Base-by-base conservation (phyloP, 805 yeast species). In the Barnettozyma sucrosica region DNA sequence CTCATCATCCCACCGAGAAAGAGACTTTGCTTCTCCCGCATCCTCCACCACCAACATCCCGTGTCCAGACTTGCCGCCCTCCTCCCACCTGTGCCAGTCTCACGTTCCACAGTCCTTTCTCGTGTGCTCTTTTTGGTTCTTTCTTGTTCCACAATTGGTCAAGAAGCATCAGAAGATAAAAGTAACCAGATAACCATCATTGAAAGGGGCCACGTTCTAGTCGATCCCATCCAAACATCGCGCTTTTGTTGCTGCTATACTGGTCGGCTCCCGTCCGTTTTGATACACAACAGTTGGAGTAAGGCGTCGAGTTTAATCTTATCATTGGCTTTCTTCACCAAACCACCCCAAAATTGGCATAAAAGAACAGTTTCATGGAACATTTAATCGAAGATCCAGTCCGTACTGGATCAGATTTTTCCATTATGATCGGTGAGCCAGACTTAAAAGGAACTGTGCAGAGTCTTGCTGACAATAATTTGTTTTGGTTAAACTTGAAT, bases 391-490 rank as follows among this genome's bases (percentile, higher is more conserved):
- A 18, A 8, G 9, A 23, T 14, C 40, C 40, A 20, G 40, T 37
- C 28, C 20, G 23, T n/a, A 9, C 28, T 37, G 40, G 21, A 14
- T 21, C 40, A 11, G 40, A 37, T 13, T 37, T 37, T 13, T n/a
- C 40, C 26, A 20, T 37, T 20, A 19, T 37, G 26, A 14, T 37
- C 14, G 26, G 40, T 20, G 26, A 37, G 23, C 28, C 46, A 26
- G 16, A 36, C 5, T 18, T 30, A n/a, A 36, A 36, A 41, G 21
- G 16, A 6, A 25, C 25, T 20, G 5, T 33, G 9, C 36, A 41
- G 30, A 37, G 37, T 23, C 44, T 51, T 8, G 44, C 50, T 4
- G 49, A 39, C 16, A 49, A 45, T 7, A 49, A 43, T 18, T 34
- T 51, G 3, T 44, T 46, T 18, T 41, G 51, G 41, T 20, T 51